Evolutionary conservation across 257 asterid genomes (phyloP).

Genomic region (Forsythia suspensa): DNA sequence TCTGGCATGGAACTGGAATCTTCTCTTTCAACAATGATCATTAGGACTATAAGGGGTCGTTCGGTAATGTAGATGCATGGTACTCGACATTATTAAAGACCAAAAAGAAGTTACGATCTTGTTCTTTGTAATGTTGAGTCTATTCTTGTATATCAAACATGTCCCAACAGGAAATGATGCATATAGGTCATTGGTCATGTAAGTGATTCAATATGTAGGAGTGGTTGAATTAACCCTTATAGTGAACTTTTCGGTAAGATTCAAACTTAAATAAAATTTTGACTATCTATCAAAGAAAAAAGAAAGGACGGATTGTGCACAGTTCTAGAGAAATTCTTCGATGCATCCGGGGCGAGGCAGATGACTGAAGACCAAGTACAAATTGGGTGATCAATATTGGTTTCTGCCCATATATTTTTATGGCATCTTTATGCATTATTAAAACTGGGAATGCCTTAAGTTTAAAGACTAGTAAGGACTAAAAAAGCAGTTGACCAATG

Average conservation of each 20-base stretch:
- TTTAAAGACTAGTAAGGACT: background rate
- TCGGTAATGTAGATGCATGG: background rate
- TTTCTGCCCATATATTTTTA: too few relatives aligned
- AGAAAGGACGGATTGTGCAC: background rate
- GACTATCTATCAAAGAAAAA: background rate
- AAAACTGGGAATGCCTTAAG: constrained; percentile 11
- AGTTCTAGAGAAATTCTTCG: background rate
- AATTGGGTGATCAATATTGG: too few relatives aligned
- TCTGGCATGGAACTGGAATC: constrained; percentile 31
- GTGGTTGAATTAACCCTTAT: too few relatives aligned
- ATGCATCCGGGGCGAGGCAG: background rate
- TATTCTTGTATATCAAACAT: background rate
- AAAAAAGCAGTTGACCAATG: constrained; percentile 34
- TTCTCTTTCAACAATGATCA: constrained; percentile 11
- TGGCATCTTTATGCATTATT: background rate
- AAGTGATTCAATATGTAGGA: too few relatives aligned
- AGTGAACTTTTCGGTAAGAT: too few relatives aligned
- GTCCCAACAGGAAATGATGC: too few relatives aligned
- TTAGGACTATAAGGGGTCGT: background rate
- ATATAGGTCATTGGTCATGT: too few relatives aligned
- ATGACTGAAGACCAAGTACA: background rate
- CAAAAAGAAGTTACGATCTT: too few relatives aligned
- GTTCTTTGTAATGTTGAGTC: too few relatives aligned
- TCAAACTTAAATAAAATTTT: too few relatives aligned
- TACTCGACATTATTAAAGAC: too few relatives aligned